Conservation (phyloP, 2,329 filamentous ascomycete genomes). For the Fusarium keratoplasticum region DNA sequence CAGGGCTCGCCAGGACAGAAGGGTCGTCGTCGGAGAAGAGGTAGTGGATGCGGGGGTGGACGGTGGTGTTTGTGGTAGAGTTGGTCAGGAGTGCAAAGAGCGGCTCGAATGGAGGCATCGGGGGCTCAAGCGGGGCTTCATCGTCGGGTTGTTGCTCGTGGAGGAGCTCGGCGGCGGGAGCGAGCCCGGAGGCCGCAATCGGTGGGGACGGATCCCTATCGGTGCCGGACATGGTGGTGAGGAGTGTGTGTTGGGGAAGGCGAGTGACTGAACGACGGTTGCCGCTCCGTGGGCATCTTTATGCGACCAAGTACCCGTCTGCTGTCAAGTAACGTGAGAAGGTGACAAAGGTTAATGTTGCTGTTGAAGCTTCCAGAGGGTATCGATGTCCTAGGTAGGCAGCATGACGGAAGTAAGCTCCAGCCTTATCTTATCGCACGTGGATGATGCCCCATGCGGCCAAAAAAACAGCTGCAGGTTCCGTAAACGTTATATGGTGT, state of each 20-base stretch:
- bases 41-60: conserved; percentile 91
- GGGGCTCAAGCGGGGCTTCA: conserved; percentile 23
- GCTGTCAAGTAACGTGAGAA: neutral
- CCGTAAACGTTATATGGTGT: neutral
- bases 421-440: conserved; percentile 50
- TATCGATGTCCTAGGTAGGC: conserved; percentile 13
- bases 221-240: conserved; percentile 38
- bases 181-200: conserved; percentile 21
- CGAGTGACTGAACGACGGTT: conserved; percentile 24
- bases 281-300: conserved; percentile 39
- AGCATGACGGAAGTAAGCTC: conserved; percentile 38
- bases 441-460: conserved; percentile 24
- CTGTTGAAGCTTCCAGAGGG: conserved; percentile 18
- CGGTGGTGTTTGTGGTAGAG: conserved; percentile 75
- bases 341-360: conserved; percentile 7
- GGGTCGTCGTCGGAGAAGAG: conserved; percentile 93
- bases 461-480: neutral
- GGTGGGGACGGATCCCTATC: conserved; percentile 42
- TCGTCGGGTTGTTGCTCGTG: conserved; percentile 15
- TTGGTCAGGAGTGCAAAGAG: conserved; percentile 91
- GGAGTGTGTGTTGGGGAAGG: neutral
- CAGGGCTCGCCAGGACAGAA: conserved; percentile 74
- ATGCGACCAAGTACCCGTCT: neutral
- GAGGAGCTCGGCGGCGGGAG: conserved; percentile 26
- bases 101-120: conserved; percentile 70